Conservation (phyloP, 2,329 filamentous ascomycete genomes). For the Ceratocystis harringtonii region DNA sequence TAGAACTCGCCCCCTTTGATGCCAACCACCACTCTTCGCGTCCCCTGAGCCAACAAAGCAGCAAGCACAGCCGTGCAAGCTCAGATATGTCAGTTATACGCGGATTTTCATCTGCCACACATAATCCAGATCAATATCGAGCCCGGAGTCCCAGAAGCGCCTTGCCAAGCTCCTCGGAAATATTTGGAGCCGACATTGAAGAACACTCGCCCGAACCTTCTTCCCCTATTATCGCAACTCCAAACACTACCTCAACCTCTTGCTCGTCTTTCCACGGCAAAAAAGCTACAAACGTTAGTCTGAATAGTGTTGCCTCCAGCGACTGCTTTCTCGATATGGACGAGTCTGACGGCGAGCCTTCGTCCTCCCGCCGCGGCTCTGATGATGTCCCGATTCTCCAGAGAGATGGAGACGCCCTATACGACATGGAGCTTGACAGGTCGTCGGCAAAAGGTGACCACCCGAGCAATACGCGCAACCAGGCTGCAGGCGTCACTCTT, state of each 20-base stretch:
- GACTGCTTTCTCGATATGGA: slow-evolving; percentile 52
- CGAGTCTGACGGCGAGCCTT: slow-evolving; percentile 53
- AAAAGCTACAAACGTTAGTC: slow-evolving; percentile 35
- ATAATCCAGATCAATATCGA: slow-evolving; percentile 28
- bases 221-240: background rate
- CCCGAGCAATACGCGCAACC: slow-evolving; percentile 1
- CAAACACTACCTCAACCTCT: slow-evolving; percentile 8
- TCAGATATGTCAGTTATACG: slow-evolving; percentile 51
- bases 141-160: slow-evolving; percentile 33
- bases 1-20: slow-evolving; percentile 37
- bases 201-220: slow-evolving; percentile 3
- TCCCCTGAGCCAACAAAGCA: slow-evolving; percentile 41
- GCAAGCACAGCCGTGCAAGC: slow-evolving; percentile 54
- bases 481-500: slow-evolving; percentile 37
- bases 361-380: slow-evolving; percentile 33
- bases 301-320: slow-evolving; percentile 31
- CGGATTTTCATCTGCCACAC: slow-evolving; percentile 36
- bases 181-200: slow-evolving; percentile 26
- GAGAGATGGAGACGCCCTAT: slow-evolving; percentile 47
- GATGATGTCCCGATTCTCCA: slow-evolving; percentile 54
- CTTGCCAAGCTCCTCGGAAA: slow-evolving; percentile 23
- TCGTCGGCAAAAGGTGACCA: slow-evolving; percentile 28
- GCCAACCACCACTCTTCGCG: slow-evolving; percentile 29
- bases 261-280: slow-evolving; percentile 14
- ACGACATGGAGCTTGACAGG: slow-evolving; percentile 30